These are phyloP conservation scores for Lachnellula cervina DNA, from an alignment of 2,329 filamentous ascomycete genomes.

Conservation along the genomic window DNA sequence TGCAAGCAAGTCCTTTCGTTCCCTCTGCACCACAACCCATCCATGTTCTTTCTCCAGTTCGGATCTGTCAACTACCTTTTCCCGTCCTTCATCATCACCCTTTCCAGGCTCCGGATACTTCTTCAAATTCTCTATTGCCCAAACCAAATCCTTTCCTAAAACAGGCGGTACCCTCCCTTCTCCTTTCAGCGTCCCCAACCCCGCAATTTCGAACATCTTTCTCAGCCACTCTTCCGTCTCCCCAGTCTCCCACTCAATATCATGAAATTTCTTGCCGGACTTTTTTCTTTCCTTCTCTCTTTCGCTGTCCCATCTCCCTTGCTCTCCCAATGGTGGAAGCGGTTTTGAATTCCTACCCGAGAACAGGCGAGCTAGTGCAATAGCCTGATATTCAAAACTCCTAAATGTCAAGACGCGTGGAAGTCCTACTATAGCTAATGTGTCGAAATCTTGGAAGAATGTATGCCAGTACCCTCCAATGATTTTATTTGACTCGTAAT, in stretches of 20 bases:
- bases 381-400: constrained; percentile 52
- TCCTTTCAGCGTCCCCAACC: constrained; percentile 43
- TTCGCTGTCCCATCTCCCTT: constrained; percentile 43
- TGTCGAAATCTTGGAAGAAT: constrained; percentile 44
- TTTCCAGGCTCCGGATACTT: constrained; percentile 42
- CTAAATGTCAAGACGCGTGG: constrained; percentile 48
- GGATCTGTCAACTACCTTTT: no score
- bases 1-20: constrained; percentile 12
- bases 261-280: constrained; percentile 45
- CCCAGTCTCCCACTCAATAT: constrained; percentile 47
- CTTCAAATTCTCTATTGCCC: constrained; percentile 44
- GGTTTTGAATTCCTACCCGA: constrained; percentile 36
- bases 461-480: constrained; percentile 47
- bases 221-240: constrained; percentile 46
- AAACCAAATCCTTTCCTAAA: constrained; percentile 39
- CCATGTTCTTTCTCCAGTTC: neutral
- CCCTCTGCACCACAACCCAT: constrained; percentile 16
- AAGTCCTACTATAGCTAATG: constrained; percentile 47
- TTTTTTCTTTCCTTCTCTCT: constrained; percentile 30
- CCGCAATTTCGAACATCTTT: constrained; percentile 44
- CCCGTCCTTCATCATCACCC: neutral
- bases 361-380: constrained; percentile 47
- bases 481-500: constrained; percentile 44
- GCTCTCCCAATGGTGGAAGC: constrained; percentile 36
- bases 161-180: constrained; percentile 44